Evolutionary conservation across 2,329 filamentous ascomycete species (phyloP), one percentile per base, ranked within the genome.

Genomic region (Pyrenochaeta sp.): DNA sequence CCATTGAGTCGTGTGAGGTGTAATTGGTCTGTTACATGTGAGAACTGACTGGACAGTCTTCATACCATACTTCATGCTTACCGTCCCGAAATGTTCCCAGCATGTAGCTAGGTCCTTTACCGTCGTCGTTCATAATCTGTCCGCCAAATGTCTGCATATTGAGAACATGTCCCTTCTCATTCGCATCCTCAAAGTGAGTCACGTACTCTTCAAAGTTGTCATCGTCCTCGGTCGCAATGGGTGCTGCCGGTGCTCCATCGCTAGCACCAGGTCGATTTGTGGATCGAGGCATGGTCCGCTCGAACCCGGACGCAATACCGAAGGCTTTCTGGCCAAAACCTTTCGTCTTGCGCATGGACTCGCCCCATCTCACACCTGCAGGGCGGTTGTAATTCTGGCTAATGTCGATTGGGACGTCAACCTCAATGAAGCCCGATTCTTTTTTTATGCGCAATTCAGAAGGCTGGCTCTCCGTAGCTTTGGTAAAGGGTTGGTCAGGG

Each of bases 11-110:
- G 90, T 0, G 92, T 96, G 33, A 98, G 86, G 77, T 97, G 92
- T 9, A 97, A 81, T 70, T 96, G 87, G 65, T 91, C 91, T 93
- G 60, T 30, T 12, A 32, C 7, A n/a, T 1, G 45, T 71, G 35
- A 65, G 57, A 30, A 18, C 17, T 4, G 7, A 12, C 14, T 39
- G 10, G 11, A 3, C 15, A n/a, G 5, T 23, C 18, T 12, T 10
- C 3, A 14, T 2, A 10, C 18, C 30, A 27, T 27, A 23, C 4
- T 21, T 81, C 18, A 39, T 47, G 33, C 87, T 65, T 76, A 94
- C 91, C 86, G 45, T 89, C 89, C 71, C 89, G 86, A 73, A 98
- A 97, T n/a, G 92, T 89, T 23, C 92, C 95, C 44, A 97, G 83
- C 87, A 97, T 96, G 78, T 96, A 96, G 61, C 82, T 79, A 7